These are phyloP conservation scores for Punctularia strigosozonata DNA, from an alignment of 768 basidiomycete species.

Conservation along the genomic window DNA sequence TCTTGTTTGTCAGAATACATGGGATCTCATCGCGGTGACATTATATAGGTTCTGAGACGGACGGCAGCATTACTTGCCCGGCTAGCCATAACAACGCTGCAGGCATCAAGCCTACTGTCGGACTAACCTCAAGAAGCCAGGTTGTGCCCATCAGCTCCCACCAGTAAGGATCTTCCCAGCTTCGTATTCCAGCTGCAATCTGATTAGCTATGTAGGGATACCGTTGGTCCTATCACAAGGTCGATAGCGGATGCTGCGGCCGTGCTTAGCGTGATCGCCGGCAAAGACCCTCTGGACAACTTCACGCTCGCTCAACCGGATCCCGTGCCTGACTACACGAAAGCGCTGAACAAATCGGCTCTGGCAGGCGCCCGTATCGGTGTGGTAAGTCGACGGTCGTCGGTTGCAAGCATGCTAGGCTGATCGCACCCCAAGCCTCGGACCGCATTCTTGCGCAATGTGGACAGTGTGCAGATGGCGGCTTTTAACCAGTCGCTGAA, in stretches of 20 bases:
- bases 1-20: background rate
- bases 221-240: constrained; percentile 24
- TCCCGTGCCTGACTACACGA: constrained; percentile 10
- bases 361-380: constrained; percentile 11
- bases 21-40: background rate
- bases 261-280: constrained; percentile 15
- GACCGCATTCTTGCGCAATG: no score
- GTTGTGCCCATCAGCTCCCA: constrained; percentile 10
- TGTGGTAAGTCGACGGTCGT: constrained; percentile 8
- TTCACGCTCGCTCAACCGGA: constrained; percentile 10
- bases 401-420: constrained; percentile 5
- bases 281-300: constrained; percentile 8
- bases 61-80: constrained; percentile 45
- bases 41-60: constrained; percentile 28
- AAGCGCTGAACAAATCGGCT: constrained; percentile 9
- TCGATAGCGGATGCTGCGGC: constrained; percentile 22
- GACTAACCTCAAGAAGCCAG: constrained; percentile 22
- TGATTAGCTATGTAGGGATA: constrained; percentile 16
- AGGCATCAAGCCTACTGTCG: constrained; percentile 26
- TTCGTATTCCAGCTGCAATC: constrained; percentile 6
- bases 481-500: constrained; percentile 7
- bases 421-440: no score
- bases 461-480: constrained; percentile 1
- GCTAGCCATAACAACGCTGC: constrained; percentile 16
- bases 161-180: background rate